A percentile compares a stretch with the other conserved stretches of the same genome.
Conservation (phyloP, 1,284 basidiomycete genomes). For the Ustilago loliicola region DNA sequence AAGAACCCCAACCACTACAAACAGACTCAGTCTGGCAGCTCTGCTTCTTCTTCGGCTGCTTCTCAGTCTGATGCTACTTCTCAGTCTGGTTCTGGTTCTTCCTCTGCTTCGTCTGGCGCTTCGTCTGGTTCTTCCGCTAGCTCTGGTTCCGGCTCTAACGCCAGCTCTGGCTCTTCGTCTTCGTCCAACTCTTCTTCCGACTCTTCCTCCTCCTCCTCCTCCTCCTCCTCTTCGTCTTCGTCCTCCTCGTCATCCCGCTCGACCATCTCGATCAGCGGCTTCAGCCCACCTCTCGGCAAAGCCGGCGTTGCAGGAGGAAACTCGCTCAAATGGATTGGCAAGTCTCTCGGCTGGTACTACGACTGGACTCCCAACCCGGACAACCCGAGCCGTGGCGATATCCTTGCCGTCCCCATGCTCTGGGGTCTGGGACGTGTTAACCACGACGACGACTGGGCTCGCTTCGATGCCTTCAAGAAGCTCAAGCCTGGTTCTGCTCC, state of each 20-base stretch:
- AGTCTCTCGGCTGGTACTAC: conserved; percentile 49
- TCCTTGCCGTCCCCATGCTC: conserved; percentile 51
- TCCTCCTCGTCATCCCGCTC: conserved; percentile 21
- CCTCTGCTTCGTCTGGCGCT: conserved; percentile 16
- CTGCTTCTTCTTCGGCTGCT: conserved; percentile 1
- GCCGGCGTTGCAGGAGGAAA: conserved; percentile 62
- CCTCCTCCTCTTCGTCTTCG: conserved; percentile 18
- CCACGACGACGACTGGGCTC: conserved; percentile 53
- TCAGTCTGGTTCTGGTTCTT: conserved; percentile 7
- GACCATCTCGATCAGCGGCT: conserved; percentile 28
- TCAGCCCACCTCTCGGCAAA: conserved; percentile 53
- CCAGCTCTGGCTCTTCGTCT: conserved; percentile 21
- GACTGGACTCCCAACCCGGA: conserved; percentile 56
- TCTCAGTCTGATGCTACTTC: conserved; percentile 18
- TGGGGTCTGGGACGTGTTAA: conserved; percentile 57
- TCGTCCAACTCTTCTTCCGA: conserved; percentile 9
- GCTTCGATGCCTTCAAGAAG: conserved; percentile 57
- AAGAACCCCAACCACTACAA: conserved; percentile 1
- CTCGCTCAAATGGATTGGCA: conserved; percentile 49
- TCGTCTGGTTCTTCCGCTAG: conserved; percentile 18
- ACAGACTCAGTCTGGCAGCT: conserved; percentile 1
- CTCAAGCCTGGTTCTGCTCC: conserved; percentile 35
- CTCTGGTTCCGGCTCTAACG: conserved; percentile 21
- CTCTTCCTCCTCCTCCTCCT: conserved; percentile 17
- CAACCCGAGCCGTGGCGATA: conserved; percentile 38